Evolutionary conservation across 2,329 filamentous ascomycete species (phyloP).

Genomic region (Alternaria atra): DNA sequence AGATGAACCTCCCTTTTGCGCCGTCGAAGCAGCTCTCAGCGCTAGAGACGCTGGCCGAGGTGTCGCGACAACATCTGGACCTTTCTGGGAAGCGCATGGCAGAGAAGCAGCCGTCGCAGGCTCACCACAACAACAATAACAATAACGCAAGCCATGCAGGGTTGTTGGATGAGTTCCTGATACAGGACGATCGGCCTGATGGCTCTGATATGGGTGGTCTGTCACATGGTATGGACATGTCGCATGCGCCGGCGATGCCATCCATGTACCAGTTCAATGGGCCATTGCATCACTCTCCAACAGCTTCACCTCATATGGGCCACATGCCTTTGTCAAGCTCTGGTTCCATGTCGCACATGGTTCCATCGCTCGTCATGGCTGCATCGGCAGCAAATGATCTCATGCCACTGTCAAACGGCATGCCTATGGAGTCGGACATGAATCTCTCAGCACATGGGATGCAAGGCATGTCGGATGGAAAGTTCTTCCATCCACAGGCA

Average conservation of each 20-base stretch:
- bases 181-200: conserved; percentile 51
- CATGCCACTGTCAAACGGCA: conserved; percentile 45
- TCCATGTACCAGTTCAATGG: conserved; percentile 52
- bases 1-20: conserved; percentile 54
- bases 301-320: conserved; percentile 46
- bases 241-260: conserved; percentile 45
- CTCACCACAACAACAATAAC: conserved; percentile 19
- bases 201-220: conserved; percentile 32
- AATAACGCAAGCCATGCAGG: conserved; percentile 36
- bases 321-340: conserved; percentile 40
- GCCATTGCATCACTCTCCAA: conserved; percentile 48
- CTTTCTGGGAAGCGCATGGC: conserved; percentile 57
- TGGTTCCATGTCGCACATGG: conserved; percentile 45
- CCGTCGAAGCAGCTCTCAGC: conserved; percentile 74
- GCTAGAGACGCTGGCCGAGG: conserved; percentile 86
- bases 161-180: conserved; percentile 49
- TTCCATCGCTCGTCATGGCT: conserved; percentile 52
- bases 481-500: conserved; percentile 44
- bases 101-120: conserved; percentile 39
- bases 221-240: conserved; percentile 45
- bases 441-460: conserved; percentile 37
- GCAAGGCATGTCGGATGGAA: conserved; percentile 41
- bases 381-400: conserved; percentile 53
- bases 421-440: conserved; percentile 50
- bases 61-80: conserved; percentile 77